Evolutionary conservation across 305 asterid genomes (phyloP).

Genomic region (Fraxinus nigra): DNA sequence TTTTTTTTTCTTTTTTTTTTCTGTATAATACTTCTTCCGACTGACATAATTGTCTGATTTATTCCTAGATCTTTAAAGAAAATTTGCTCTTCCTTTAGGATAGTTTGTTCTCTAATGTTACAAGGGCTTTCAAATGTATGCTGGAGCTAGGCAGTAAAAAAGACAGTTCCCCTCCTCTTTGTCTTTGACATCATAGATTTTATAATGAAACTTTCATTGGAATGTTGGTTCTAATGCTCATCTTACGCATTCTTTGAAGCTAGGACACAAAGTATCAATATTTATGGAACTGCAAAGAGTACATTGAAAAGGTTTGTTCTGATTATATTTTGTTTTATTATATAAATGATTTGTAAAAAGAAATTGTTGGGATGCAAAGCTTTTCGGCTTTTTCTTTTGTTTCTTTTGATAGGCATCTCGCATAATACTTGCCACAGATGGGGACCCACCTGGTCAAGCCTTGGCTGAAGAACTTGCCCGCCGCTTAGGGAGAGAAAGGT

Average conservation of each 20-base stretch:
- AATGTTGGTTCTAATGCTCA: slow-evolving; percentile 37
- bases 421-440: slow-evolving; percentile 95
- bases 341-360: slow-evolving; percentile 5
- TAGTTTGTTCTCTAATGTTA: slow-evolving; percentile 1
- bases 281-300: slow-evolving; percentile 93
- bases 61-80: not conserved
- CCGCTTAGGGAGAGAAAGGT: slow-evolving; percentile 93
- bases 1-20: no score
- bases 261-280: slow-evolving; percentile 88
- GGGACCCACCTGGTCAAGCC: slow-evolving; percentile 92
- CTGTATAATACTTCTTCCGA: not conserved
- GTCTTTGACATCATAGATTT: slow-evolving; percentile 5
- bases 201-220: slow-evolving; percentile 16
- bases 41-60: not conserved
- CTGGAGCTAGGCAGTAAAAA: not conserved
- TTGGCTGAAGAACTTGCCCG: slow-evolving; percentile 97
- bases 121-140: not conserved
- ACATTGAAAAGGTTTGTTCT: slow-evolving; percentile 59
- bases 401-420: slow-evolving; percentile 69
- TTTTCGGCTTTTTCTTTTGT: slow-evolving; percentile 8
- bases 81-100: not conserved
- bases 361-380: slow-evolving; percentile 22
- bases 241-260: slow-evolving; percentile 48
- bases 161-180: not conserved
- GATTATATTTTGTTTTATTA: not conserved